A percentile compares a stretch with the other conserved stretches of the same genome.
Evolutionary conservation across 331 rosid species (phyloP).

Genomic region (Cydonia oblonga): DNA sequence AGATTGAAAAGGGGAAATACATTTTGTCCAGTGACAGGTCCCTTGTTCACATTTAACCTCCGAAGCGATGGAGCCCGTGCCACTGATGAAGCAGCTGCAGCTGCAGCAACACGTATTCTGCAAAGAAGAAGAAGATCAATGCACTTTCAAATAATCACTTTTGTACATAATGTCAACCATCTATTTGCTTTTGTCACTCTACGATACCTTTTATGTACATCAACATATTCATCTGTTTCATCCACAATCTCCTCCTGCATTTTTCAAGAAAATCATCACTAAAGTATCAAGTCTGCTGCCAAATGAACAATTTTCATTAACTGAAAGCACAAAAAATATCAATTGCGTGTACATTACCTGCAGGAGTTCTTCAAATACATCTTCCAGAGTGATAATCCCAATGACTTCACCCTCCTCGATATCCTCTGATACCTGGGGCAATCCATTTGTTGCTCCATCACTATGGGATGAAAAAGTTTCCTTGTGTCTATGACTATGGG

Average conservation of each 20-base stretch:
- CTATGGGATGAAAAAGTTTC: slow-evolving; percentile 19
- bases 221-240: slow-evolving; percentile 84
- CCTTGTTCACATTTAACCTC: slow-evolving; percentile 47
- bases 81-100: slow-evolving; percentile 85
- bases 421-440: slow-evolving; percentile 40
- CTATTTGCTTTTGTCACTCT: background rate
- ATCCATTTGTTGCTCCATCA: slow-evolving; percentile 27
- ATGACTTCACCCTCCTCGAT: slow-evolving; percentile 88
- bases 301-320: background rate
- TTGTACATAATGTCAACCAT: background rate
- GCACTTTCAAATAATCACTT: background rate
- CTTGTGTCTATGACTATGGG: slow-evolving; percentile 27
- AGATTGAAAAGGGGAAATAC: background rate
- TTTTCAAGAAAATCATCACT: slow-evolving; percentile 7
- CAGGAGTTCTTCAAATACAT: slow-evolving; percentile 95
- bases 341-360: slow-evolving; percentile 41
- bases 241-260: slow-evolving; percentile 90
- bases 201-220: slow-evolving; percentile 71
- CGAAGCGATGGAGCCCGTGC: slow-evolving; percentile 72
- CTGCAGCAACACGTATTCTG: slow-evolving; percentile 91
- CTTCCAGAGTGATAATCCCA: slow-evolving; percentile 95
- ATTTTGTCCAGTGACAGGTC: slow-evolving; percentile 35
- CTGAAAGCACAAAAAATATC: slow-evolving; percentile 1
- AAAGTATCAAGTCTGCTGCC: no score
- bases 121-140: slow-evolving; percentile 4